phyloP scores from a whole-genome alignment of 2,329 filamentous ascomycete species.

The Colletotrichum noveboracense region DNA sequence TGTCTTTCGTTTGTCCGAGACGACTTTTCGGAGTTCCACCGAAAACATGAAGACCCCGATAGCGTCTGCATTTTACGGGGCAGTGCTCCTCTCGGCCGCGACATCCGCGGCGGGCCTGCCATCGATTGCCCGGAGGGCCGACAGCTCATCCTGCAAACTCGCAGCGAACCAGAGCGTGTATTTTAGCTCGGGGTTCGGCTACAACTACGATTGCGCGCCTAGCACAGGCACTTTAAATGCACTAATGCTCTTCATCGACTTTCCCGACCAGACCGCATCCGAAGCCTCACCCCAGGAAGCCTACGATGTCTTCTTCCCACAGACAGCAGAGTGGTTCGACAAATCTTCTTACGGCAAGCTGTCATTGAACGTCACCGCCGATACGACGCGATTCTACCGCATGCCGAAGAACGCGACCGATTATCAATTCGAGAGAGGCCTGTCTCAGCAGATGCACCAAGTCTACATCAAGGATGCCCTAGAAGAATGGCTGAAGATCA shows the following conservation, averaged over 20 bases:
- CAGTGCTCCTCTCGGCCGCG: neutral
- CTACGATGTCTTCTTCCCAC: neutral
- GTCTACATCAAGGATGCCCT: conserved; percentile 35
- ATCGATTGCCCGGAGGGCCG: neutral
- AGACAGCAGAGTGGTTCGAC: conserved; percentile 7
- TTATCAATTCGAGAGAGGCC: conserved; percentile 31
- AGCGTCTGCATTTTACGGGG: neutral
- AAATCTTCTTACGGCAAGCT: conserved; percentile 23
- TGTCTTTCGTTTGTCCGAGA: neutral
- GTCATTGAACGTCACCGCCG: conserved; percentile 25
- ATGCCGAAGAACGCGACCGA: conserved; percentile 27
- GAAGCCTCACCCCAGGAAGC: conserved; percentile 11
- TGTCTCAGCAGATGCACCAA: conserved; percentile 28
- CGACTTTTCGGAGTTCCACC: neutral
- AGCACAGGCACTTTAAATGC: conserved; percentile 33
- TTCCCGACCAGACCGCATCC: conserved; percentile 27
- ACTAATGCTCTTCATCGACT: conserved; percentile 43
- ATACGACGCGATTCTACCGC: conserved; percentile 28
- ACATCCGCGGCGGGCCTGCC: neutral
- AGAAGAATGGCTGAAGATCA: conserved; percentile 23
- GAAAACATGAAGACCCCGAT: neutral
- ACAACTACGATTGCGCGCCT: conserved; percentile 32
- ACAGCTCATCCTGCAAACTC: conserved; percentile 23
- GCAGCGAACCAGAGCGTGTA: conserved; percentile 27
- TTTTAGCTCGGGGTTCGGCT: conserved; percentile 34